These are phyloP conservation scores for Aspergillus floridensis DNA, from an alignment of 2,329 filamentous ascomycete genomes.

Conservation along the genomic window DNA sequence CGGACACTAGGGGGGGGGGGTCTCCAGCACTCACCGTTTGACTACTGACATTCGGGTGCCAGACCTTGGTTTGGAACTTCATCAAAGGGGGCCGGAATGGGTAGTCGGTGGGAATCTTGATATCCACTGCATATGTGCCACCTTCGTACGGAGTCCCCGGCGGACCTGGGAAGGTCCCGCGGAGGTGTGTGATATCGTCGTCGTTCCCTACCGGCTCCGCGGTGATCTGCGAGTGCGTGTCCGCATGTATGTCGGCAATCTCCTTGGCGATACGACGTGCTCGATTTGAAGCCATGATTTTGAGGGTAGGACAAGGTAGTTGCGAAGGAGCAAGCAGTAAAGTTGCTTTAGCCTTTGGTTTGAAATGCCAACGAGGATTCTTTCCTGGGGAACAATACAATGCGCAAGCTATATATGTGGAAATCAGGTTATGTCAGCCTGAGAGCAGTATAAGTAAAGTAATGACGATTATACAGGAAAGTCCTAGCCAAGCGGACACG, in stretches of 20 bases:
- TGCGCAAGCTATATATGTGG: neutral
- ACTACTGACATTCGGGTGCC: slow-evolving; percentile 96
- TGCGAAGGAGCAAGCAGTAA: neutral
- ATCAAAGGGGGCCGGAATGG: slow-evolving; percentile 91
- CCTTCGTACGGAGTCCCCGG: slow-evolving; percentile 93
- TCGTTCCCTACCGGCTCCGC: slow-evolving; percentile 62
- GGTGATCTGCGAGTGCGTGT: slow-evolving; percentile 73
- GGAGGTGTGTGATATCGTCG: slow-evolving; percentile 75
- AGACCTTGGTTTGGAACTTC: slow-evolving; percentile 89
- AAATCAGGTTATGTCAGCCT: neutral
- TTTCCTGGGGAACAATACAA: neutral
- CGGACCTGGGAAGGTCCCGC: slow-evolving; percentile 78
- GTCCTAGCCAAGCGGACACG: neutral
- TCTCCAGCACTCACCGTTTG: slow-evolving; percentile 66
- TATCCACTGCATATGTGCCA: slow-evolving; percentile 77
- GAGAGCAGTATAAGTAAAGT: neutral
- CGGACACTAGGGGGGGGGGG: too few relatives aligned
- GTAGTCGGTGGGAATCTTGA: slow-evolving; percentile 82
- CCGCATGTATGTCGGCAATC: slow-evolving; percentile 52
- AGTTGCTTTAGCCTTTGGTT: neutral
- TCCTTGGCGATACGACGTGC: slow-evolving; percentile 55
- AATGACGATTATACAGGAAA: neutral
- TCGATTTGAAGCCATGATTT: slow-evolving; percentile 55
- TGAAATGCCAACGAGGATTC: neutral
- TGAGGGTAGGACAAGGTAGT: neutral